A percentile compares a stretch with the other conserved stretches of the same genome.
Evolutionary conservation across 495 filamentous ascomycete species (phyloP).

Genomic region (Lasiosphaeris hirsuta): DNA sequence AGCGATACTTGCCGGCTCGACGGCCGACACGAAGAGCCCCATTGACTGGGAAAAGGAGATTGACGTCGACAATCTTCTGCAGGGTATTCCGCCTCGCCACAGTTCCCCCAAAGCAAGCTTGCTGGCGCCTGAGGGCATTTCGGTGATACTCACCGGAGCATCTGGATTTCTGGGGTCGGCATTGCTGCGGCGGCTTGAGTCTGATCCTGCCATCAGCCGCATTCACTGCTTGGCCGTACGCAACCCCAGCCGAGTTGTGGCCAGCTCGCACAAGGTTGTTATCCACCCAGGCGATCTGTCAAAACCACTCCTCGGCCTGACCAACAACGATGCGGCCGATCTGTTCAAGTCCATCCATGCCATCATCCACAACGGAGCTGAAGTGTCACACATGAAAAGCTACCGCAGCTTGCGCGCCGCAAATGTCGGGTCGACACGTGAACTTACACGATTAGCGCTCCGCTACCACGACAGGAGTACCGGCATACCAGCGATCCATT

Average conservation of each 20-base stretch:
- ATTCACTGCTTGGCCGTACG: slow-evolving; percentile 28
- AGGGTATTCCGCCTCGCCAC: background rate
- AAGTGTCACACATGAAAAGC: slow-evolving; percentile 46
- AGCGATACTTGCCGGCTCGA: too few relatives aligned
- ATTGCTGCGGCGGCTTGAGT: slow-evolving; percentile 19
- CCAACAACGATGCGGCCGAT: slow-evolving; percentile 11
- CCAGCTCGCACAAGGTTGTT: slow-evolving; percentile 30
- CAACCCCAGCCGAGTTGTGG: slow-evolving; percentile 14
- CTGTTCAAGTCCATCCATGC: slow-evolving; percentile 36
- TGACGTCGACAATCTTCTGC: background rate
- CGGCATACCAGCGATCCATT: slow-evolving; percentile 49
- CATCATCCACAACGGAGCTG: slow-evolving; percentile 54
- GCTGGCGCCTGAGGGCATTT: slow-evolving; percentile 10
- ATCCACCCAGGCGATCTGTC: slow-evolving; percentile 40
- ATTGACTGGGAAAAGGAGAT: slow-evolving; percentile 31
- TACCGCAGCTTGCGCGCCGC: slow-evolving; percentile 39
- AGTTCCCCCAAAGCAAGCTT: background rate
- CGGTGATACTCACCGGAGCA: slow-evolving; percentile 27
- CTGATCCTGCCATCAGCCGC: background rate
- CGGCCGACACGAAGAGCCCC: too few relatives aligned
- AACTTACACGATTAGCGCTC: slow-evolving; percentile 40
- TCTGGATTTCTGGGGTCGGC: slow-evolving; percentile 29
- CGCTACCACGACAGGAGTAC: slow-evolving; percentile 5
- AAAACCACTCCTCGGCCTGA: slow-evolving; percentile 41
- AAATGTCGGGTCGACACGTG: slow-evolving; percentile 46